phyloP scores from a whole-genome alignment of 768 basidiomycete genomes.

The Fomitopsis serialis region DNA sequence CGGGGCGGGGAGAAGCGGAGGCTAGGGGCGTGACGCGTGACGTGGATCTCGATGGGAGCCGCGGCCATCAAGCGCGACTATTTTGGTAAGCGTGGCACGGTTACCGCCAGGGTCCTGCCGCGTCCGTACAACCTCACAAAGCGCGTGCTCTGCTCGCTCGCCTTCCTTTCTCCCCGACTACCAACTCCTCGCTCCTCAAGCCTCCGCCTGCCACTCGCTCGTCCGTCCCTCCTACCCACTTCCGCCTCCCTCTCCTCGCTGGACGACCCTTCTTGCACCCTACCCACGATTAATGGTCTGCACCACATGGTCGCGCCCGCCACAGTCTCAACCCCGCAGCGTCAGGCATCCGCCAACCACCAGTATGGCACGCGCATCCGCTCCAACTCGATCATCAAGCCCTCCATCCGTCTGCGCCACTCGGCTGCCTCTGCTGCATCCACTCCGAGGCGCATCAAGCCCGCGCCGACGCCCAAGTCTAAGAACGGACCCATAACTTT shows the following conservation, averaged over 20 bases:
- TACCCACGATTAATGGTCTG: conserved; percentile 24
- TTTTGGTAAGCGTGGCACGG: conserved; percentile 26
- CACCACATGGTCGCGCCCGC: conserved; percentile 24
- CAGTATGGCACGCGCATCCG: conserved; percentile 52
- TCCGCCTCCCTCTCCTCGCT: conserved; percentile 24
- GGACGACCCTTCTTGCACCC: conserved; percentile 20
- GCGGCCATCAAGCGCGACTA: conserved; percentile 26
- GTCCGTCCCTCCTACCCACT: conserved; percentile 22
- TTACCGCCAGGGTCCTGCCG: conserved; percentile 20
- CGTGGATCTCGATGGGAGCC: conserved; percentile 24
- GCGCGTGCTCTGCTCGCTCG: conserved; percentile 20
- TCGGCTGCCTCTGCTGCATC: conserved; percentile 25
- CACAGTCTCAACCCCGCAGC: conserved; percentile 16
- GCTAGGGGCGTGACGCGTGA: conserved; percentile 6
- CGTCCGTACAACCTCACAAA: conserved; percentile 15
- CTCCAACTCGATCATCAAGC: conserved; percentile 46
- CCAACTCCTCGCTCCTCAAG: conserved; percentile 1
- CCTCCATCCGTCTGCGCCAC: conserved; percentile 45
- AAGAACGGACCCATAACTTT: conserved; percentile 8
- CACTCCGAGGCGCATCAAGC: conserved; percentile 23
- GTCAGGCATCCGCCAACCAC: conserved; percentile 29
- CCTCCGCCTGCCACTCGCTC: conserved; percentile 6
- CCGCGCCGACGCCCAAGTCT: conserved; percentile 19
- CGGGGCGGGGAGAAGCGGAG: background rate
- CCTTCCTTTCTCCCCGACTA: conserved; percentile 17